Percentiles rank a stretch among this genome's conserved stretches.
These are phyloP conservation scores for Ceratocystis variospora DNA, from an alignment of 2,329 filamentous ascomycete genomes.

Conservation along the genomic window DNA sequence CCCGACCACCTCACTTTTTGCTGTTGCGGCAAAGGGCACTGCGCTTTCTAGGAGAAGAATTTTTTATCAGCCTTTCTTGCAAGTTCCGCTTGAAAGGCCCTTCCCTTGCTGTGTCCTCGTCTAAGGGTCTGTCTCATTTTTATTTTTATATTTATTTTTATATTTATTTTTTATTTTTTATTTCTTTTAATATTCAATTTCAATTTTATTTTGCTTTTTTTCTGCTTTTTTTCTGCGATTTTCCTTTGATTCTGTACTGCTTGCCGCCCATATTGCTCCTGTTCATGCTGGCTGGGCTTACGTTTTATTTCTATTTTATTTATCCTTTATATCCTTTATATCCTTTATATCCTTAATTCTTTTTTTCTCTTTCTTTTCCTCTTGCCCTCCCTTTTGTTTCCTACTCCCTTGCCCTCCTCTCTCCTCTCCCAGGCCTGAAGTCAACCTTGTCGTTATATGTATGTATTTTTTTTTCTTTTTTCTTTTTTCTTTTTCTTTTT, in stretches of 20 bases:
- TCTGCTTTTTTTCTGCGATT: background rate
- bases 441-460: background rate
- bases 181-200: background rate
- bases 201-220: too few relatives aligned
- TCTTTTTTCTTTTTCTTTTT: background rate
- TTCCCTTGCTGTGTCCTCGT: too few relatives aligned
- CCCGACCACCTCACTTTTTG: slow-evolving; percentile 18
- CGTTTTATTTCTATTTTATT: background rate
- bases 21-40: slow-evolving; percentile 11
- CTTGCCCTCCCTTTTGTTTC: background rate
- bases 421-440: background rate
- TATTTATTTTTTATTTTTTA: background rate
- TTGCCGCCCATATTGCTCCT: background rate
- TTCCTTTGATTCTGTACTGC: background rate
- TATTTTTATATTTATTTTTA: background rate
- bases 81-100: too few relatives aligned
- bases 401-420: background rate
- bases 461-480: background rate
- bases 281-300: background rate
- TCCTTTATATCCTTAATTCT: background rate
- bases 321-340: background rate
- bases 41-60: background rate
- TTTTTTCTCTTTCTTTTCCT: background rate
- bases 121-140: background rate
- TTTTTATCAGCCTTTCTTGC: too few relatives aligned